Base-by-base conservation (phyloP, 768 basidiomycete species). In the Lepiota subincarnata region DNA sequence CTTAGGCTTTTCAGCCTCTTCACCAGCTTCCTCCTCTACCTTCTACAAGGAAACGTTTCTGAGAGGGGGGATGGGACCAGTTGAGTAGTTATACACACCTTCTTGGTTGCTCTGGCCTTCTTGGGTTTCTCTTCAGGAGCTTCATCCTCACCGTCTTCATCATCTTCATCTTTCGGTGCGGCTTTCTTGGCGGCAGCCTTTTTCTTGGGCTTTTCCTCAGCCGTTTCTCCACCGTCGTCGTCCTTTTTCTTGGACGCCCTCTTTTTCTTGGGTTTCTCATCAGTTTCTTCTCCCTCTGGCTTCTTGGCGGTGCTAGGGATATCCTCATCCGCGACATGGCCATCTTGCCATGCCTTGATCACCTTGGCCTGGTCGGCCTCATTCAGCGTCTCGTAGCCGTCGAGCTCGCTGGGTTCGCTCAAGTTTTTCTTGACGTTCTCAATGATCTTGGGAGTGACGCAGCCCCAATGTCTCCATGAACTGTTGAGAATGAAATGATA, bases 401-500 rank as follows among this genome's bases (percentile, higher is more conserved):
- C 94, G 35, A 96, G 71, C 0, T 94, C 91, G 8, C 79, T 74
- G 0, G 82, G 73, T 4, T 74, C 73, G 1, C 75, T 72, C 57
- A 87, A 78, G 2, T 72, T 67, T 11, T 74, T 73, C 70, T 92
- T 88, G 68, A 89, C 74, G 64, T 92, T 94, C 18, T 63, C 64
- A 28, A 96, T 60, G 45, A 93, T 81, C 62, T 78, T 82, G 16
- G 74, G 40, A 0, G 92, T 92, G 6, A 80, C 77, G 64, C 93
- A 95, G 16, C 92, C 92, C 92, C 92, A 96, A 63, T 96, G 93
- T 57, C 91, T 83, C 90, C 90, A 96, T 31, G 76, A 67, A 63
- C 89, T 91, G 51, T 42, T 22, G 7, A 34, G 41, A 37, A 24
- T 24, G 24, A 24, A 5, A n/a, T 7, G 55, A 38, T 34, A 56